Base-by-base conservation (phyloP, 169 alveolate genomes). In the Cryptosporidium felis region DNA sequence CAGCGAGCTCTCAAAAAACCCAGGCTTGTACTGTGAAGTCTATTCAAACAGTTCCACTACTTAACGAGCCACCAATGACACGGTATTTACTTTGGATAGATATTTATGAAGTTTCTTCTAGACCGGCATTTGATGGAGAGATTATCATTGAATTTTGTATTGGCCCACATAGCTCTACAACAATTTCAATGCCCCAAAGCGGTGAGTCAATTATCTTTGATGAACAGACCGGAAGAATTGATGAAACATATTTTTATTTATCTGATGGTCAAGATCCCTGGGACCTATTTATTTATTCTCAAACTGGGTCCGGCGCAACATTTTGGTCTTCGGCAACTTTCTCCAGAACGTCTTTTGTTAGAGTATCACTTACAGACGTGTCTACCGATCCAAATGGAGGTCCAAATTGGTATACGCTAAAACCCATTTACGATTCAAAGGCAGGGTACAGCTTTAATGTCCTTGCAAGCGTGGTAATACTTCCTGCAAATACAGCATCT, bases 361-460 rank as follows among this genome's bases (percentile, higher is more conserved):
- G 96, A 38, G 90, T 94, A 18, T 91, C 96, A n/a, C 91, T 82
- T 62, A 90, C 91, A 38, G 79, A 82, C 47, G 53, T 89, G 12
- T 46, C 65, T 26, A 47, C 38, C 23, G 82, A 85, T 5, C 88
- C 88, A 36, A 92, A 82, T 45, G 94, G 93, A 36, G 92, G 90
- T 26, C 97, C 97, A n/a, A 92, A 82, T 82, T 94, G 97, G 97
- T 90, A 85, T 34, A 45, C 80, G n/a, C 67, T 90, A 82, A 90
- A 82, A 9, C 80, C 89, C 42, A 80, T 90, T 38, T 90, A 82
- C 10, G 88, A 90, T n/a, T 44, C 66, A 51, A 36, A 18, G 16
- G 59, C 67, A 32, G 92, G 90, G 41, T 90, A 90, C 65, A 90
- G 60, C 26, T 81, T 90, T 34, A 85, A 90, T 1, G 80, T 90